phyloP scores from a whole-genome alignment of 495 filamentous ascomycete genomes.

The Saxispiralis lemnorum region DNA sequence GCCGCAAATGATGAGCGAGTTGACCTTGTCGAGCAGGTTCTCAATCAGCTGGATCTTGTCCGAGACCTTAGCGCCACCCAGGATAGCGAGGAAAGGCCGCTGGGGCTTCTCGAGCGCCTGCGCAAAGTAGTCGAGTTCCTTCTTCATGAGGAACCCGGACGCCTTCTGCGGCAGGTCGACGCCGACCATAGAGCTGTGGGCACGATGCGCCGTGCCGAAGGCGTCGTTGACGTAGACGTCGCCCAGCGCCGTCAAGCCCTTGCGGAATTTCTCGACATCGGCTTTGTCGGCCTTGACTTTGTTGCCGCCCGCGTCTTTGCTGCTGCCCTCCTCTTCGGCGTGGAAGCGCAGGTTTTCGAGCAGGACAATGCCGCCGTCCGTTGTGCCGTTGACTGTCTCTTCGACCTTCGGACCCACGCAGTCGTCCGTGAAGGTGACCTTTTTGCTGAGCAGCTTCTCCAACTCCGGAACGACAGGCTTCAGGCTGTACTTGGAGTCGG shows the following conservation, averaged over 20 bases:
- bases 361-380: slow-evolving; percentile 68
- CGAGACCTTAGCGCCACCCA: slow-evolving; percentile 93
- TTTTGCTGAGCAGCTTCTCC: slow-evolving; percentile 68
- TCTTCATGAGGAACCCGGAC: slow-evolving; percentile 97
- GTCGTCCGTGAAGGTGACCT: slow-evolving; percentile 75
- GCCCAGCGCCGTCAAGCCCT: slow-evolving; percentile 81
- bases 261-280: slow-evolving; percentile 82
- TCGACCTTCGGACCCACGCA: slow-evolving; percentile 80
- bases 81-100: slow-evolving; percentile 94
- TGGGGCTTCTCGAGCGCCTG: slow-evolving; percentile 84
- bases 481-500: slow-evolving; percentile 80
- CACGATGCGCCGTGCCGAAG: slow-evolving; percentile 95
- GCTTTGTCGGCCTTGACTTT: slow-evolving; percentile 90
- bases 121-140: slow-evolving; percentile 98
- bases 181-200: slow-evolving; percentile 97
- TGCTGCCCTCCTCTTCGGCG: slow-evolving; percentile 89
- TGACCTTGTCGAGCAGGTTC: slow-evolving; percentile 91
- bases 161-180: slow-evolving; percentile 89
- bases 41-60: slow-evolving; percentile 99
- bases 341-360: slow-evolving; percentile 98
- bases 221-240: slow-evolving; percentile 98
- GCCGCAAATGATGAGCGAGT: slow-evolving; percentile 91
- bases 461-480: slow-evolving; percentile 83
- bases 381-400: slow-evolving; percentile 69
- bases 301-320: slow-evolving; percentile 78